Evolutionary conservation across 768 basidiomycete species (phyloP), one percentile per base, ranked within the genome.

Genomic region (Pulveroboletus sp.): DNA sequence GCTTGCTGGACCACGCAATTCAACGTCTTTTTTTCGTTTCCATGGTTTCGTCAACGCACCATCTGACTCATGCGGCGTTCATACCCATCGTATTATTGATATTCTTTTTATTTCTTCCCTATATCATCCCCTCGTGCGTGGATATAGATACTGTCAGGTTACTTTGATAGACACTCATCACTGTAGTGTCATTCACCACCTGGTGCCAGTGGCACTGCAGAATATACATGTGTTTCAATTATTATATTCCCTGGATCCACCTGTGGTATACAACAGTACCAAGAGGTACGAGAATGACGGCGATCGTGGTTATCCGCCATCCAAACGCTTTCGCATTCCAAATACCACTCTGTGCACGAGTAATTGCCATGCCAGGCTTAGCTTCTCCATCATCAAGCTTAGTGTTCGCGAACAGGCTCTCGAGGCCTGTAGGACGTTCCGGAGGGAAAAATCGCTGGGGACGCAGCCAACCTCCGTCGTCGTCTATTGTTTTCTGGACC

Each of bases 401-500:
- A 11, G 85, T 81, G 52, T 71, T 73, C 48, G 82, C 81, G 52
- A 90, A 84, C 14, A 90, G 67, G 32, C 75, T 72, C 64, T 90
- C 87, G 8, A 90, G 73, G 13, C 87, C 87, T 1, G 87, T 90
- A 1, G 87, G 85, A 51, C 80, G 77, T 62, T 89, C 87, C 0
- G 87, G 87, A 14, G 85, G 78, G 55, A 89, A 90, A 61, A 89
- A 90, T 13, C 77, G 75, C 56, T 88, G 87, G 4, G 84, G 86
- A 5, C 81, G 78, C 42, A 90, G 58, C 80, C 77, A 83, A 21
- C 69, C 64, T 8, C 71, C 72, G 45, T 77, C 74, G 17, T 67
- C 59, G 33, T 60, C 53, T 36, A 53, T 44, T 2, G 43, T 8
- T 49, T 52, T 56, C 69, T 59, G 50, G 47, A 45, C 51, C 41